phyloP scores from a whole-genome alignment of 768 basidiomycete genomes.

The Kwoniella pini region DNA sequence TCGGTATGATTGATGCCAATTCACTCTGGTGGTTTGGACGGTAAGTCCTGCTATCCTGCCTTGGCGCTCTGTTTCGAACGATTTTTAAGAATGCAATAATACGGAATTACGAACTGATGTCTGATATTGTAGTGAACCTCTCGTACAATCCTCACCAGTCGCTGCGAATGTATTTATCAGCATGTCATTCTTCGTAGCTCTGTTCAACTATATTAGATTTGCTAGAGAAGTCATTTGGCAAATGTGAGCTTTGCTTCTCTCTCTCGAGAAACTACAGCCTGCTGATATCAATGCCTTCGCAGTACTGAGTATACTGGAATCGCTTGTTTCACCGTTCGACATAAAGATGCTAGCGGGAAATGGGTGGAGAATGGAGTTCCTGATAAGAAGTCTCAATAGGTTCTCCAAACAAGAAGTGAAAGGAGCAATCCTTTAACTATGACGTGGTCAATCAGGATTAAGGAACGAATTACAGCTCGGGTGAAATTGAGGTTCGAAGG shows the following conservation, averaged over 20 bases:
- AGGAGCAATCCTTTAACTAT: no score
- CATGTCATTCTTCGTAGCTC: slow-evolving; percentile 67
- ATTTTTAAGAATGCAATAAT: no score
- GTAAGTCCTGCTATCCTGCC: no score
- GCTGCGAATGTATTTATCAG: slow-evolving; percentile 72
- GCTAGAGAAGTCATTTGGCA: slow-evolving; percentile 72
- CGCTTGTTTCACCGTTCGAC: slow-evolving; percentile 89
- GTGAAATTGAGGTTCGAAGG: no score
- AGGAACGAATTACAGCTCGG: background rate
- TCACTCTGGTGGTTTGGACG: slow-evolving; percentile 66
- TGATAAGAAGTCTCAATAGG: slow-evolving; percentile 36
- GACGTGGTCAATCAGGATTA: background rate
- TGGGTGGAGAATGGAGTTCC: slow-evolving; percentile 51
- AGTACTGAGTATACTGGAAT: slow-evolving; percentile 91
- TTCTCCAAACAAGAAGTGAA: no score
- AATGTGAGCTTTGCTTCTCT: slow-evolving; percentile 41
- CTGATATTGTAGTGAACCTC: slow-evolving; percentile 59
- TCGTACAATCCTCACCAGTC: slow-evolving; percentile 70
- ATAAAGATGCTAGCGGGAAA: slow-evolving; percentile 63
- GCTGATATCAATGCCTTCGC: background rate
- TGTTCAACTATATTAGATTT: slow-evolving; percentile 73
- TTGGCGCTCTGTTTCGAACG: no score
- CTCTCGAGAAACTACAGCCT: background rate
- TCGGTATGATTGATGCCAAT: slow-evolving; percentile 82
- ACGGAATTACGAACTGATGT: background rate